phyloP scores from a whole-genome alignment of 176 grass and related monocot species.

The Thinopyrum elongatum region DNA sequence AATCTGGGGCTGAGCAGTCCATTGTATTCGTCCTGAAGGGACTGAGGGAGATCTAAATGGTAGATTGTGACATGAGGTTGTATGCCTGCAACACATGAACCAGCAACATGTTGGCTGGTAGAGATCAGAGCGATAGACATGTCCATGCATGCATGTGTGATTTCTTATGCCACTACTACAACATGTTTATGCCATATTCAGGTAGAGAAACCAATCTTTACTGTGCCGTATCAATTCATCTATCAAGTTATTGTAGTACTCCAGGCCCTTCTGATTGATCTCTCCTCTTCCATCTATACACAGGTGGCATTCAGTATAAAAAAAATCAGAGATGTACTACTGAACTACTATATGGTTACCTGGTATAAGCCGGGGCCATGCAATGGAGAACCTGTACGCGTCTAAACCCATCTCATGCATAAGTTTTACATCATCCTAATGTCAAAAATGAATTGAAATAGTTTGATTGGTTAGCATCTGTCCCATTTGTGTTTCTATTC shows the following conservation, averaged over 20 bases:
- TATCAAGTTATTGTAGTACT: constrained; percentile 81
- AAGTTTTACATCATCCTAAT: constrained; percentile 79
- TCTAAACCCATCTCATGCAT: constrained; percentile 77
- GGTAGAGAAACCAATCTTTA: background rate
- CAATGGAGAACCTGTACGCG: constrained; percentile 85
- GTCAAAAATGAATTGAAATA: background rate
- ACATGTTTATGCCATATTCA: background rate
- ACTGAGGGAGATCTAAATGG: constrained; percentile 76
- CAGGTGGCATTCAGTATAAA: background rate
- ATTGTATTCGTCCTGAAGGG: constrained; percentile 61
- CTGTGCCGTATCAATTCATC: constrained; percentile 62
- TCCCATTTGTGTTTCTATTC: background rate
- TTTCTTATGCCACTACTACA: background rate
- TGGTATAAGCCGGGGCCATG: constrained; percentile 68
- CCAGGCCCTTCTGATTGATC: background rate
- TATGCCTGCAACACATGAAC: constrained; percentile 46
- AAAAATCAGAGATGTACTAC: background rate
- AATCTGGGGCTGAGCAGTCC: constrained; percentile 61
- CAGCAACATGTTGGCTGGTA: constrained; percentile 11
- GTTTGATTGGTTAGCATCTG: background rate
- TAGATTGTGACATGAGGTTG: constrained; percentile 66
- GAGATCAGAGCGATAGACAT: background rate
- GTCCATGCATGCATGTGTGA: too few species aligned
- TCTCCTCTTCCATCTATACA: constrained; percentile 4
- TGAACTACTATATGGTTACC: constrained; percentile 16